Evolutionary conservation across 257 asterid genomes (phyloP), one percentile per base, ranked within the genome.

Genomic region (Verbena officinalis): DNA sequence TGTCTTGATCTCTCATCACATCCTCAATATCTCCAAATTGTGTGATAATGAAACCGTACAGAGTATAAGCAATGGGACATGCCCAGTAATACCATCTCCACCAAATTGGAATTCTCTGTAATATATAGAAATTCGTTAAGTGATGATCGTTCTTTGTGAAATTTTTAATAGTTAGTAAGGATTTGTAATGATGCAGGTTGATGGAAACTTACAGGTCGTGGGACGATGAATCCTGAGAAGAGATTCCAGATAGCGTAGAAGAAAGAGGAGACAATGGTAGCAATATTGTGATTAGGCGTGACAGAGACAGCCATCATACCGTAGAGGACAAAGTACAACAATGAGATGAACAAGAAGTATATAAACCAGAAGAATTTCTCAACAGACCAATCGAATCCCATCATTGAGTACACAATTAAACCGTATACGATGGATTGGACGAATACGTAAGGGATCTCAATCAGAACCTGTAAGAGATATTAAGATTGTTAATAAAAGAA

Each of bases 81-180:
- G 62, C 70, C 96, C 97, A 90, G 67, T 83, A 87, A 72, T 81
- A 83, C 97, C 97, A 90, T 78, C 95, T 84, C 92, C 93, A 74
- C 90, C 90, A 90, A 5, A 87, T 20, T 2, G 97, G 90, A 42
- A 87, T 85, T 59, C 81, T 78, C 97, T 90, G 90, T 78, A 16
- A 39, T 9, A 44, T 16, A 42, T 1, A 42, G 0, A 4, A 19
- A 59, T 62, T 34, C 20, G 36, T 62, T 45, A 6, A 12, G 7
- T 7, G 5, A 12, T 27, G 61, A 57, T 45, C 12, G 56, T n/a
- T 59, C 24, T 59, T 40, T 16, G 16, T 34, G 19, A 62, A 15
- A 36, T 9, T 14, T 65, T 17, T 40, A 43, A 59, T 34, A 3
- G 9, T 24, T n/a, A 59, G 15, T 27, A 27, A 10, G 13, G 8